Evolutionary conservation across 164 flowering plant species (phyloP), one percentile per base, ranked within the genome.

Genomic region (Saururus chinensis): DNA sequence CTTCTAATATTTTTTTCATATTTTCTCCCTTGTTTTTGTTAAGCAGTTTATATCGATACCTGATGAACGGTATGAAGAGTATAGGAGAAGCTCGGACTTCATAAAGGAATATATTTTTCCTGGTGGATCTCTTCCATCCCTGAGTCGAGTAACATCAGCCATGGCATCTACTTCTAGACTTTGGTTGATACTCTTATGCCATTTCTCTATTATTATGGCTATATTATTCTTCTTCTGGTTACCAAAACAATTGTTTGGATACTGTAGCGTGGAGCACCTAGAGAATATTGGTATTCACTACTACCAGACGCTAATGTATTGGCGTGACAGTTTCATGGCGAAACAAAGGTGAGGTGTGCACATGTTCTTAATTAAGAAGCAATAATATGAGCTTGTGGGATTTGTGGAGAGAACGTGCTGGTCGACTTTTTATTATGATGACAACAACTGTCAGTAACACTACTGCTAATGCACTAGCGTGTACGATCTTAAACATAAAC

Each of bases 61-160:
- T 51, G 96, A 92, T 63, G 81, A 84, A 69, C 75, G 89, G 20
- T 89, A 92, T 54, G 82, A 92, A n/a, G 95, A 88, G 67, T 80
- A 86, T 73, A 71, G 96, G 65, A 81, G 66, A 66, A 92, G 92
- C 72, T 85, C 96, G n/a, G 95, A 82, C 75, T 92, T 92, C 64
- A 86, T 92, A 37, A 89, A 85, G 77, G 96, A 92, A 64, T 92
- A 92, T 35, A 92, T 92, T 48, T 92, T 92, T 62, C 96, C 96
- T 17, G 95, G 96, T 23, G 96, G 96, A 57, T 85, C 88, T 64
- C 66, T 92, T 57, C 96, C 96, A 49, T 86, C 86, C 16, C 69
- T 92, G 49, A 82, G 79, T 63, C 78, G 95, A 73, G 68, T 89
- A 66, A 87, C 86, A 66, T 73, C 96, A 61, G 96, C 96, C 61